Evolutionary conservation across 306 rosid species (phyloP).

Genomic region (Purshia tridentata): DNA sequence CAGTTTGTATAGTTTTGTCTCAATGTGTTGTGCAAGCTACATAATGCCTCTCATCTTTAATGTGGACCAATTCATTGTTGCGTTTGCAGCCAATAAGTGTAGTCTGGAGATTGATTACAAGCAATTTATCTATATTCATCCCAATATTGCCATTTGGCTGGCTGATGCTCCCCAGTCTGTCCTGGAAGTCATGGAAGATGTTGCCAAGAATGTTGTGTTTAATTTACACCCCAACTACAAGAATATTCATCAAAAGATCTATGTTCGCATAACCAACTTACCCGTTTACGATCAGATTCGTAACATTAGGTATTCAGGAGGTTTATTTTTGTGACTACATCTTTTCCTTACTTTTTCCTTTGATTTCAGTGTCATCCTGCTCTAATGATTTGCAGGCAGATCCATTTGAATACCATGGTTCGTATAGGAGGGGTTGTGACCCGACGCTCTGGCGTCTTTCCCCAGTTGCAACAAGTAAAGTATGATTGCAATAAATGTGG

Average conservation of each 20-base stretch:
- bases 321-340: background rate
- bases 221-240: conserved; percentile 81
- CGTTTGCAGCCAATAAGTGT: conserved; percentile 76
- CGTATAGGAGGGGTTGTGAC: conserved; percentile 99
- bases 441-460: conserved; percentile 95
- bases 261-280: conserved; percentile 82
- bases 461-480: conserved; percentile 97
- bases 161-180: conserved; percentile 99
- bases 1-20: background rate
- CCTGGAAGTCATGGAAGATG: conserved; percentile 98
- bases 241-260: conserved; percentile 80
- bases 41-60: background rate
- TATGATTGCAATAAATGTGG: conserved; percentile 97
- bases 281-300: conserved; percentile 98
- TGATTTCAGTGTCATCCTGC: conserved; percentile 10
- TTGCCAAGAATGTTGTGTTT: conserved; percentile 87
- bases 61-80: conserved; percentile 8
- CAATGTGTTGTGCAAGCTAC: background rate
- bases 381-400: conserved; percentile 60
- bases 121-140: conserved; percentile 87
- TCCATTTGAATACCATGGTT: conserved; percentile 96
- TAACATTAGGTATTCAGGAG: conserved; percentile 68
- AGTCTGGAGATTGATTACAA: conserved; percentile 97
- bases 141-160: conserved; percentile 98
- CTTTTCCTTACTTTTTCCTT: conserved; percentile 5